Percentiles rank a stretch among this genome's conserved stretches.
These are phyloP conservation scores for Cylindrotheca fusiformis DNA, from an alignment of 108 stramenopile genomes.

Conservation along the genomic window DNA sequence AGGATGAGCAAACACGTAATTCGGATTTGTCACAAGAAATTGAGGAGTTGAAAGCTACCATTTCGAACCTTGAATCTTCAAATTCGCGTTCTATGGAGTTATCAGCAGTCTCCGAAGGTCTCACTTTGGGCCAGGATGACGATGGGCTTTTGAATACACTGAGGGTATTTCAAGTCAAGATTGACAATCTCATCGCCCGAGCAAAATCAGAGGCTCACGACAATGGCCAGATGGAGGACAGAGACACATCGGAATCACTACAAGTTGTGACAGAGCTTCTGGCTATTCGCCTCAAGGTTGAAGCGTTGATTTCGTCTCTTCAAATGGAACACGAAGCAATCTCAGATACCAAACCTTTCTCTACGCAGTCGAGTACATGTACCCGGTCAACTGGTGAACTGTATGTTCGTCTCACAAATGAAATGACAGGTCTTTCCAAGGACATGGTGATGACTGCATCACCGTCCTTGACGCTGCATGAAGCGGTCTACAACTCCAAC, in stretches of 20 bases:
- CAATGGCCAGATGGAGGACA: too few relatives aligned
- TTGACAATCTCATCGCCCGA: not conserved
- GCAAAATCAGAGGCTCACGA: too few relatives aligned
- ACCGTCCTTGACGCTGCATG: not conserved
- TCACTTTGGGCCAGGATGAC: too few relatives aligned
- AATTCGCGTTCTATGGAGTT: too few relatives aligned
- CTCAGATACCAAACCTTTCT: too few relatives aligned
- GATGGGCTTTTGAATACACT: not conserved
- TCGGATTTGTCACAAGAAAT: not conserved
- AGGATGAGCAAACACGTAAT: not conserved
- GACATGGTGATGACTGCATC: not conserved
- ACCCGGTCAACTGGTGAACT: not conserved
- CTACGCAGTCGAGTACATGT: too few relatives aligned
- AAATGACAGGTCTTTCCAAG: not conserved
- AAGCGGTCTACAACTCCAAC: not conserved
- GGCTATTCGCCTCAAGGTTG: not conserved
- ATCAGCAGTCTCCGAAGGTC: too few relatives aligned
- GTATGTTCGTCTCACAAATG: not conserved
- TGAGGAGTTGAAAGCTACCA: not conserved
- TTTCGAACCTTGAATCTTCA: not conserved
- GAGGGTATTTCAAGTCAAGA: not conserved
- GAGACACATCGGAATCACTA: too few relatives aligned
- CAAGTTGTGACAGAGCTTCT: not conserved
- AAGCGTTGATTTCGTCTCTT: too few relatives aligned
- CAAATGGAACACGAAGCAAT: too few relatives aligned